Conservation (phyloP, 2,329 filamentous ascomycete species). For the Fusarium udum region DNA sequence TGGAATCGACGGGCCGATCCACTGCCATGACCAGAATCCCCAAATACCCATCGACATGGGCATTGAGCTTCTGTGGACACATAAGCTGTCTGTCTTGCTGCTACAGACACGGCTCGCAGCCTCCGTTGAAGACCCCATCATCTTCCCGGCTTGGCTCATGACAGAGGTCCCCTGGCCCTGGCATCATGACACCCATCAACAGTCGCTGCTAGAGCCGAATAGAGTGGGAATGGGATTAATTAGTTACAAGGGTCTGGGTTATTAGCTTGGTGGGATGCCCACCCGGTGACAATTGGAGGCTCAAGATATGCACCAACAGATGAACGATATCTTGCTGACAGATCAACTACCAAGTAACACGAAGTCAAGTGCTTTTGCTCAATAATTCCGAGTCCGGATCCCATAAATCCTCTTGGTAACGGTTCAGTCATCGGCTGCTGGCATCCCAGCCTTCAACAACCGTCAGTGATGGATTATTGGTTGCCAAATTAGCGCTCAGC, state of each 20-base stretch:
- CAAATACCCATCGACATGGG: not conserved
- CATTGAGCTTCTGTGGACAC: constrained; percentile 3
- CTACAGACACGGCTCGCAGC: constrained; percentile 16
- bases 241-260: constrained; percentile 24
- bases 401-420: not conserved
- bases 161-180: constrained; percentile 20
- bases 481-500: constrained; percentile 9
- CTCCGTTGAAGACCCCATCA: constrained; percentile 18
- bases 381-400: not conserved
- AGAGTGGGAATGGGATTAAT: constrained; percentile 16
- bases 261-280: constrained; percentile 14
- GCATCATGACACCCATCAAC: constrained; percentile 31
- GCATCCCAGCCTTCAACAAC: not conserved
- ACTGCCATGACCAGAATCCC: constrained; percentile 9
- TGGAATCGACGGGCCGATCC: constrained; percentile 37
- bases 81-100: constrained; percentile 17
- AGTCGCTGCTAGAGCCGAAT: not conserved
- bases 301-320: constrained; percentile 4
- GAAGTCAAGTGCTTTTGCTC: constrained; percentile 16
- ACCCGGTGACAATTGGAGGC: constrained; percentile 14
- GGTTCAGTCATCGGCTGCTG: not conserved
- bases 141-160: constrained; percentile 29
- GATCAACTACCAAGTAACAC: constrained; percentile 12
- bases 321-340: not conserved
- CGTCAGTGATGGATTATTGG: not conserved